phyloP scores from a whole-genome alignment of 495 filamentous ascomycete species.

The Aspergillus haitiensis region DNA sequence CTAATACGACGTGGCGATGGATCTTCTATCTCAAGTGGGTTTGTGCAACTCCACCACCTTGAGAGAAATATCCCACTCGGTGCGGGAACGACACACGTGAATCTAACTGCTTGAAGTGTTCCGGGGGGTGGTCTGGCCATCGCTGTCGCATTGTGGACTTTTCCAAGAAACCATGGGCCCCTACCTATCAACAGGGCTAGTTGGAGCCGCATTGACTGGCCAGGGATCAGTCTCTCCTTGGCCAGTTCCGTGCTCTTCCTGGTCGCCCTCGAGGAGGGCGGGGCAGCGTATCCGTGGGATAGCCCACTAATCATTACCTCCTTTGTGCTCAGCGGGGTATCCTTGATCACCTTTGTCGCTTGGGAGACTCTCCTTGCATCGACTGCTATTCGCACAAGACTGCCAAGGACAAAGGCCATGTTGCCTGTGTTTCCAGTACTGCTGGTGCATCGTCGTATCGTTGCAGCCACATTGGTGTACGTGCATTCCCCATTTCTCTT shows the following conservation, averaged over 20 bases:
- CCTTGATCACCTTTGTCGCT: conserved; percentile 2
- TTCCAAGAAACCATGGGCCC: not conserved
- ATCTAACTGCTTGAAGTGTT: too few relatives aligned
- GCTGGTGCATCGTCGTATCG: too few relatives aligned
- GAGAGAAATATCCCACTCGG: too few relatives aligned
- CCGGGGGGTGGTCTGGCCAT: too few relatives aligned
- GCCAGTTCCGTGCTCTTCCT: conserved; percentile 1
- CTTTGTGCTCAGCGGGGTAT: not conserved
- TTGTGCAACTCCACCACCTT: not conserved
- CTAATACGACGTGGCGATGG: conserved; percentile 16
- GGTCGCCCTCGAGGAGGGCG: conserved; percentile 9
- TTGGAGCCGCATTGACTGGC: not conserved
- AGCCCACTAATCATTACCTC: conserved; percentile 7
- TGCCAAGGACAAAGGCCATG: too few relatives aligned
- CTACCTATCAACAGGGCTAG: not conserved
- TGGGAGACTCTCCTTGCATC: conserved; percentile 2
- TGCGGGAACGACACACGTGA: too few relatives aligned
- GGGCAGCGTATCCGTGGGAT: conserved; percentile 1
- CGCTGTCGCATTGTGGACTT: not conserved
- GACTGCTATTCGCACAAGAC: not conserved
- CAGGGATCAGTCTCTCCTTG: not conserved
- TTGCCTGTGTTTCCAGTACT: too few relatives aligned
- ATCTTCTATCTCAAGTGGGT: conserved; percentile 16
- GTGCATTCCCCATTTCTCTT: not conserved
- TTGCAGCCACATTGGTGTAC: too few relatives aligned